Conservation (phyloP, 2,329 filamentous ascomycete species). For the Elsinoe perseae region DNA sequence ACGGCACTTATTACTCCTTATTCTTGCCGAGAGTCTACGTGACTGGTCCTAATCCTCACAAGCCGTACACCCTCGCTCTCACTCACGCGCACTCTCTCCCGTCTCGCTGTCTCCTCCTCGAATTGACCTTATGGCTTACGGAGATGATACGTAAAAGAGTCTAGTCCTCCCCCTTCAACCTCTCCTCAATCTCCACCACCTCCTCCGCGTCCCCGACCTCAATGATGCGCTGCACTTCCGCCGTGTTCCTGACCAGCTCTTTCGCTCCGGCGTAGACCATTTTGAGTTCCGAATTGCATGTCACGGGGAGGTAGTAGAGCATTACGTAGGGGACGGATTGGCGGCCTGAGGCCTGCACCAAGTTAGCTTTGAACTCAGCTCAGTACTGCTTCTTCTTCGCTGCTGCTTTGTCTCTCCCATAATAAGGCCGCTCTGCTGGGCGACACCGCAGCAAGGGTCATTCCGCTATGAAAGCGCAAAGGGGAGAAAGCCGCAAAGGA, state of each 20-base stretch:
- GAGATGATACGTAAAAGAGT: neutral
- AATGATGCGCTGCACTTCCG: constrained; percentile 79
- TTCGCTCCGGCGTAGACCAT: constrained; percentile 97
- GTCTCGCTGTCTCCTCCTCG: neutral
- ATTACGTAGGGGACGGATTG: constrained; percentile 87
- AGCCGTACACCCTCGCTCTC: neutral
- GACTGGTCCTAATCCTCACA: no score
- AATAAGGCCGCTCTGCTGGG: no score
- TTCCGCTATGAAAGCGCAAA: no score
- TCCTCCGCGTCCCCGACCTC: constrained; percentile 78
- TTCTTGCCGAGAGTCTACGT: no score
- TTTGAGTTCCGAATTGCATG: constrained; percentile 75
- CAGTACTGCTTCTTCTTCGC: neutral
- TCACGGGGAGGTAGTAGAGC: constrained; percentile 87
- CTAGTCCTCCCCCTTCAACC: constrained; percentile 42
- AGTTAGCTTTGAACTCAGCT: no score
- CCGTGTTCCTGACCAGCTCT: constrained; percentile 88
- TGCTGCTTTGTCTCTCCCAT: no score
- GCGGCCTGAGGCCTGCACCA: constrained; percentile 35
- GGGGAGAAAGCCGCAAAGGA: neutral
- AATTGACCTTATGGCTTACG: no score
- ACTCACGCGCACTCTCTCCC: neutral
- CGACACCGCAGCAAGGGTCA: no score
- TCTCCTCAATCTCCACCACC: constrained; percentile 68
- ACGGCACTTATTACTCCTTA: no score